A percentile compares a stretch with the other conserved stretches of the same genome.
Evolutionary conservation across 768 basidiomycete genomes (phyloP).

Genomic region (Pleurotus ostreatus): DNA sequence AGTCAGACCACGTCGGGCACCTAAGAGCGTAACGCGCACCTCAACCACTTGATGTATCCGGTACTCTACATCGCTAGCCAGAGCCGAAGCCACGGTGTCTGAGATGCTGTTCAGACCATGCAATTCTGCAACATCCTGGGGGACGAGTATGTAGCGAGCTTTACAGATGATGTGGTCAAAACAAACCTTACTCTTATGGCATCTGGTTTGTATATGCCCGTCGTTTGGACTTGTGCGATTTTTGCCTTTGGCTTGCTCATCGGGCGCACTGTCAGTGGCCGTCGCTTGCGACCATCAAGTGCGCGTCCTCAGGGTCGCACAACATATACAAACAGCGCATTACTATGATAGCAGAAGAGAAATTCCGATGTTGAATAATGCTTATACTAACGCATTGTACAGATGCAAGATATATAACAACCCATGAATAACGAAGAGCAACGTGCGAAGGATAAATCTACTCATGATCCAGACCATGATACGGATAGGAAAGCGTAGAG

Average conservation of each 20-base stretch:
- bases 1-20: background rate
- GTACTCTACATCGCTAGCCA: slow-evolving; percentile 97
- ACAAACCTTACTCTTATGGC: slow-evolving; percentile 49
- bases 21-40: slow-evolving; percentile 36
- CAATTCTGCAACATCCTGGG: slow-evolving; percentile 88
- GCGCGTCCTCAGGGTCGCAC: slow-evolving; percentile 1
- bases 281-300: background rate
- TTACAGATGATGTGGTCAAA: background rate
- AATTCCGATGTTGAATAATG: slow-evolving; percentile 1
- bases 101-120: slow-evolving; percentile 72
- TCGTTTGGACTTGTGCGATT: slow-evolving; percentile 41
- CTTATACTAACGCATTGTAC: slow-evolving; percentile 3
- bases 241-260: slow-evolving; percentile 49
- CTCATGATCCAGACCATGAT: slow-evolving; percentile 46
- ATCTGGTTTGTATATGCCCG: slow-evolving; percentile 62
- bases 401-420: slow-evolving; percentile 9
- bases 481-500: slow-evolving; percentile 51
- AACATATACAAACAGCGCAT: background rate
- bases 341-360: background rate
- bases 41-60: slow-evolving; percentile 93
- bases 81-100: slow-evolving; percentile 73
- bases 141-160: slow-evolving; percentile 1
- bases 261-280: background rate
- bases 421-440: slow-evolving; percentile 1
- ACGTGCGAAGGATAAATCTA: slow-evolving; percentile 5